Percentiles rank a stretch among this genome's conserved stretches.
Evolutionary conservation across 371 early-diverging fungal genomes (phyloP).

Genomic region (Basidiobolus meristosporus): DNA sequence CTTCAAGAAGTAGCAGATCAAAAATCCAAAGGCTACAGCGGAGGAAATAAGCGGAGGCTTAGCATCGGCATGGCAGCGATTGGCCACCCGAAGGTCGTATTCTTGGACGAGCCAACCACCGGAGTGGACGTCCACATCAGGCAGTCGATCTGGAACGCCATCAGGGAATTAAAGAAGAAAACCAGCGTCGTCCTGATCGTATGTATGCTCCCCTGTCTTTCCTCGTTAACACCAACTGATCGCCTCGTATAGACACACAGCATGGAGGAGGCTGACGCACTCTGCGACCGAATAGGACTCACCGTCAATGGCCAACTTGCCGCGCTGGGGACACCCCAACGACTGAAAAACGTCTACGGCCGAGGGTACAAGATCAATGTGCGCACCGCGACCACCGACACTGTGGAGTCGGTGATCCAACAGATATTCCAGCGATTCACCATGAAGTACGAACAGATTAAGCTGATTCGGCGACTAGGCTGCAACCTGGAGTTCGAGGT

Average conservation of each 20-base stretch:
- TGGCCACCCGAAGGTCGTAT: slow-evolving; percentile 23
- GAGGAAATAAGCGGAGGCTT: slow-evolving; percentile 38
- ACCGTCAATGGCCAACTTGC: slow-evolving; percentile 22
- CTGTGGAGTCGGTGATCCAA: no score
- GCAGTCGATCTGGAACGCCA: slow-evolving; percentile 19
- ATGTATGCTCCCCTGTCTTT: no score
- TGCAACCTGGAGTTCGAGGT: neutral
- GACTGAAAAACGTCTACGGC: slow-evolving; percentile 19
- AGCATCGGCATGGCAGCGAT: slow-evolving; percentile 29
- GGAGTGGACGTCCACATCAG: slow-evolving; percentile 23
- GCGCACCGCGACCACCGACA: slow-evolving; percentile 3
- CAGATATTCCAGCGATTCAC: no score
- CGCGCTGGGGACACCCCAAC: slow-evolving; percentile 20
- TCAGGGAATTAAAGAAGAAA: slow-evolving; percentile 14
- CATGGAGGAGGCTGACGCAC: slow-evolving; percentile 18
- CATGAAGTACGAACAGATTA: no score
- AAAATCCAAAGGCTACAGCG: slow-evolving; percentile 16
- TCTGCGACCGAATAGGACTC: slow-evolving; percentile 23
- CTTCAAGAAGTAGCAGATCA: neutral
- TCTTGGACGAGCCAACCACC: slow-evolving; percentile 44
- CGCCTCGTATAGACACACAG: slow-evolving; percentile 8
- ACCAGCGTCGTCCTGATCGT: slow-evolving; percentile 15
- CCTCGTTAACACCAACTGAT: no score
- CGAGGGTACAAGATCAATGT: slow-evolving; percentile 14
- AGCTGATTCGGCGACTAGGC: no score